phyloP scores from a whole-genome alignment of 306 rosid species.

The Glycyrrhiza uralensis region DNA sequence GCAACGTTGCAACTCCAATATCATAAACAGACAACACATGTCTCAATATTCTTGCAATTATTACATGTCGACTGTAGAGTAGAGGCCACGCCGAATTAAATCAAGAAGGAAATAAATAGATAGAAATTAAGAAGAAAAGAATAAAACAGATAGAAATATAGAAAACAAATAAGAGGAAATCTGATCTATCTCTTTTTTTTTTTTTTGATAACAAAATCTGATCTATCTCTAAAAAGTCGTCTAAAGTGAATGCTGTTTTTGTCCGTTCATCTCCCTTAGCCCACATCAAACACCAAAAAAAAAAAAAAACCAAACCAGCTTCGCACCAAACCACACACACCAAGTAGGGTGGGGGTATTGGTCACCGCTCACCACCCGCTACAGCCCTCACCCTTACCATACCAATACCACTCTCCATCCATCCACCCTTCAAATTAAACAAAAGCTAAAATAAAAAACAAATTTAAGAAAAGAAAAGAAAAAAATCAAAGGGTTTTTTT shows the following conservation, averaged over 20 bases:
- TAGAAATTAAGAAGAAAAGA: neutral
- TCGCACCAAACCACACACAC: conserved; percentile 11
- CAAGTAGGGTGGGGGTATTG: conserved; percentile 21
- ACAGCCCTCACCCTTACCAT: neutral
- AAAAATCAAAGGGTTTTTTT: neutral
- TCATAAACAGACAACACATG: neutral
- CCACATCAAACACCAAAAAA: neutral
- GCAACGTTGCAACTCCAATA: neutral
- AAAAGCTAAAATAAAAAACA: neutral
- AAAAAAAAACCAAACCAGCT: neutral
- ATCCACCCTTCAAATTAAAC: neutral
- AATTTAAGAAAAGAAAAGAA: neutral
- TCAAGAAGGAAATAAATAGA: no score
- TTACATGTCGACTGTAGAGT: neutral
- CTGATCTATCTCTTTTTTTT: no score
- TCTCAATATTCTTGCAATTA: conserved; percentile 13
- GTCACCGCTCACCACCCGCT: neutral
- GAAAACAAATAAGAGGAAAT: neutral
- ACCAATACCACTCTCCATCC: neutral
- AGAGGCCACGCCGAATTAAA: conserved; percentile 2
- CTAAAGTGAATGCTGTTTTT: neutral
- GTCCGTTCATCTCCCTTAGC: conserved; percentile 34
- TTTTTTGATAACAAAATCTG: no score
- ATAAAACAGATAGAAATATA: no score
- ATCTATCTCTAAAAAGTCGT: neutral